Conservation (phyloP, 2,329 filamentous ascomycete species). For the Mycosphaerella sp. region DNA sequence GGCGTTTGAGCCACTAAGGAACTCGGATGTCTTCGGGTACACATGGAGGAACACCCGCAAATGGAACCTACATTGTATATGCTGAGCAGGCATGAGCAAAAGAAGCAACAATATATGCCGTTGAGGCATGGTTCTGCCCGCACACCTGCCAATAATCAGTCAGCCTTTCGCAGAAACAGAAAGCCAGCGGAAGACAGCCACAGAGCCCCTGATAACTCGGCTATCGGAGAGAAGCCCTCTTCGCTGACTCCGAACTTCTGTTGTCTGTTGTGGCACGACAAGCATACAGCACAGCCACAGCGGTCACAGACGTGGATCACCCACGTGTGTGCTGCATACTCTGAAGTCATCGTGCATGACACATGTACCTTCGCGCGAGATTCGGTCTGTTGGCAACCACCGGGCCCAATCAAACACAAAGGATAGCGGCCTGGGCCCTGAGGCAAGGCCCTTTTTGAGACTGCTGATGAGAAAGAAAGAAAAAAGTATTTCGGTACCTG, state of each 20-base stretch:
- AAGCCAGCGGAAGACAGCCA: too few relatives aligned
- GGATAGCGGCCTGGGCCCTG: neutral
- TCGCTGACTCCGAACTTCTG: neutral
- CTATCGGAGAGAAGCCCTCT: neutral
- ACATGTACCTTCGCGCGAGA: constrained; percentile 1
- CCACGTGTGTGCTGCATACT: neutral
- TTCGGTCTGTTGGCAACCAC: neutral
- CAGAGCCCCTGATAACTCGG: neutral
- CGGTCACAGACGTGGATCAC: neutral
- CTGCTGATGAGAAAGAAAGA: too few relatives aligned
- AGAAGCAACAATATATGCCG: neutral
- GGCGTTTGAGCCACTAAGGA: neutral
- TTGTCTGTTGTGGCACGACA: neutral
- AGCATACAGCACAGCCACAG: neutral
- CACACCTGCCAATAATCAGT: neutral
- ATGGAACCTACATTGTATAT: neutral
- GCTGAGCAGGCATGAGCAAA: neutral
- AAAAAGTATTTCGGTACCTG: neutral
- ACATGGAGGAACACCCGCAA: neutral
- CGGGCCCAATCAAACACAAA: neutral
- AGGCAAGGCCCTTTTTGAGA: neutral
- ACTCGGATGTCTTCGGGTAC: neutral
- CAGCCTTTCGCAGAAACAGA: neutral
- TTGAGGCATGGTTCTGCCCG: neutral
- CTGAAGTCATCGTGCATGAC: constrained; percentile 1